phyloP scores from a whole-genome alignment of 805 yeast species.

The Barnettozyma wickerhamii region DNA sequence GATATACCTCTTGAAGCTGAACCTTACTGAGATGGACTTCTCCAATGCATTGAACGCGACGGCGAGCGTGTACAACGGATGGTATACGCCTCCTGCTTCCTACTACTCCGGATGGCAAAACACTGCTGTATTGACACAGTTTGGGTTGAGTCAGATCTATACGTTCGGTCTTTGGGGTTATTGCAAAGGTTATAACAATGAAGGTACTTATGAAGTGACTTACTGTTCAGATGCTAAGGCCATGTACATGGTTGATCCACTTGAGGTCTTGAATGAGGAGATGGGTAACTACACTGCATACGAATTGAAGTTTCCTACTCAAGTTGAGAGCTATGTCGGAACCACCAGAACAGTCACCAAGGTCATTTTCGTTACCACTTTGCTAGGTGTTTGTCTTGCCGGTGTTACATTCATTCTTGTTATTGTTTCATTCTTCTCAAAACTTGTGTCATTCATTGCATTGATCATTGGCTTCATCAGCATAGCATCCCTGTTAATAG shows the following conservation, averaged over 20 bases:
- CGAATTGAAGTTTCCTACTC: slow-evolving; percentile 44
- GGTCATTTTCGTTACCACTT: slow-evolving; percentile 54
- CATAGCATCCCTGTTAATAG: slow-evolving; percentile 32
- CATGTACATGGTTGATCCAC: slow-evolving; percentile 55
- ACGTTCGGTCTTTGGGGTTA: slow-evolving; percentile 63
- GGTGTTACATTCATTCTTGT: slow-evolving; percentile 39
- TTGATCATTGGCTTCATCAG: slow-evolving; percentile 41
- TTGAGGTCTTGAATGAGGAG: slow-evolving; percentile 25
- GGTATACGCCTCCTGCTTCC: too few species aligned
- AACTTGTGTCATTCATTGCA: slow-evolving; percentile 41
- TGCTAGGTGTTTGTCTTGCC: slow-evolving; percentile 43
- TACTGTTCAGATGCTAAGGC: slow-evolving; percentile 53
- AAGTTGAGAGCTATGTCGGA: slow-evolving; percentile 41
- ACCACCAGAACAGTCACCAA: slow-evolving; percentile 44
- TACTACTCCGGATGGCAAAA: slow-evolving; percentile 1
- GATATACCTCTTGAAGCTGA: slow-evolving; percentile 45
- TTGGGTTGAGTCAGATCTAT: slow-evolving; percentile 42
- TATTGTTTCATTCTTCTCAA: slow-evolving; percentile 41
- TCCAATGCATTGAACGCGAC: slow-evolving; percentile 1
- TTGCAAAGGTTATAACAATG: slow-evolving; percentile 40
- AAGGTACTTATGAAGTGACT: slow-evolving; percentile 29
- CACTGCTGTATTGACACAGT: not conserved
- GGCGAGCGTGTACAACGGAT: too few species aligned
- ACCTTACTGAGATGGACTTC: slow-evolving; percentile 29
- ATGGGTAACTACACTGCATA: not conserved